These are phyloP conservation scores for Trichoderma reesei DNA, from an alignment of 495 filamentous ascomycete species.

Conservation along the genomic window DNA sequence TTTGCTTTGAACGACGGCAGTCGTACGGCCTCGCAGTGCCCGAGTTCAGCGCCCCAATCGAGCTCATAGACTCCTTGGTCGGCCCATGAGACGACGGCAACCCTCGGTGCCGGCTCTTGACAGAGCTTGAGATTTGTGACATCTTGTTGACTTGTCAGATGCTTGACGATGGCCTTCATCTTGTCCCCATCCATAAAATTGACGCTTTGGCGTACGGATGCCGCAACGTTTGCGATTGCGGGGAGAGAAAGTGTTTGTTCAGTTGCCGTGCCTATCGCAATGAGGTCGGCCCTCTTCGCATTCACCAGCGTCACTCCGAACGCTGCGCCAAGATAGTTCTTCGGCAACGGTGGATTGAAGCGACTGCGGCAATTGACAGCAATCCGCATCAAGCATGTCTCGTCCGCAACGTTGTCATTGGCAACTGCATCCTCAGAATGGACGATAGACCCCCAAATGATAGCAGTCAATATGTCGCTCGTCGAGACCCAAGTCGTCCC, in stretches of 20 bases:
- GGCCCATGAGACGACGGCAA: slow-evolving; percentile 55
- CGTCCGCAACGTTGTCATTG: neutral
- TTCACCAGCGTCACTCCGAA: slow-evolving; percentile 21
- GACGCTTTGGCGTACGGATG: slow-evolving; percentile 14
- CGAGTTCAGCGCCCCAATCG: slow-evolving; percentile 19
- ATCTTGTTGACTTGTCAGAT: slow-evolving; percentile 12
- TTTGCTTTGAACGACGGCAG: slow-evolving; percentile 16
- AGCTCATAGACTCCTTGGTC: slow-evolving; percentile 19
- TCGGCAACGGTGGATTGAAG: slow-evolving; percentile 14
- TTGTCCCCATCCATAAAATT: slow-evolving; percentile 14
- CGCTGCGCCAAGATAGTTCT: slow-evolving; percentile 20
- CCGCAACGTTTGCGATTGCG: slow-evolving; percentile 13
- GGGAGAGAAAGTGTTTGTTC: neutral
- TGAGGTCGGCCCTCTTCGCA: slow-evolving; percentile 11
- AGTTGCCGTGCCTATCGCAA: slow-evolving; percentile 1
- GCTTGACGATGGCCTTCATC: slow-evolving; percentile 17
- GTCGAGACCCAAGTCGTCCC: slow-evolving; percentile 19
- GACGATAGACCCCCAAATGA: slow-evolving; percentile 20
- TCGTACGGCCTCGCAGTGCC: slow-evolving; percentile 21
- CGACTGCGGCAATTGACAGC: slow-evolving; percentile 22
- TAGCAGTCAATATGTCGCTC: slow-evolving; percentile 18
- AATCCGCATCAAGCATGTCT: slow-evolving; percentile 17
- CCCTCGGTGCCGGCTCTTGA: slow-evolving; percentile 39
- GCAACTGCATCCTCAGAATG: slow-evolving; percentile 10
- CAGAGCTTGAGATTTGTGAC: slow-evolving; percentile 23